Evolutionary conservation across 1,284 basidiomycete genomes (phyloP).

Genomic region (Pseudozyma sp.): DNA sequence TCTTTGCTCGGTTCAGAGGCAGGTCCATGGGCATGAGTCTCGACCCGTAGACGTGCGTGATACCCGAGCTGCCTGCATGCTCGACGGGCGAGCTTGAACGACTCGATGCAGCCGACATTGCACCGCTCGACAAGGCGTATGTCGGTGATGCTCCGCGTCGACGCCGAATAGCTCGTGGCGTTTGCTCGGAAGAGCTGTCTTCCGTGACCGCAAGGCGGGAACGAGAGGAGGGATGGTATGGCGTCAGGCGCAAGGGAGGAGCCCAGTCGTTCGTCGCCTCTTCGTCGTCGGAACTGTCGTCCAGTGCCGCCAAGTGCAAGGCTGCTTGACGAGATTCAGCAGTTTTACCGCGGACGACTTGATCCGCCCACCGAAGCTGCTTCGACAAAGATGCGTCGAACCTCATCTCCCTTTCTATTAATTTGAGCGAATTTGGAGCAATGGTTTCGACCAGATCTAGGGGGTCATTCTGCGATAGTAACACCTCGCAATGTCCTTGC

Average conservation of each 20-base stretch:
- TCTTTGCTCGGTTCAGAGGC: slow-evolving; percentile 1
- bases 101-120: background rate
- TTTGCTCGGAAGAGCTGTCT: background rate
- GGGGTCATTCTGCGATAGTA: background rate
- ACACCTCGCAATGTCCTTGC: background rate
- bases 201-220: background rate
- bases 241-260: slow-evolving; percentile 10
- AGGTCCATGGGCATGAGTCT: background rate
- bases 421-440: slow-evolving; percentile 10
- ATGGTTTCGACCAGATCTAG: slow-evolving; percentile 13
- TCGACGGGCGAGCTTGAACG: background rate
- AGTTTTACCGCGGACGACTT: background rate
- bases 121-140: background rate
- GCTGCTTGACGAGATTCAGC: background rate
- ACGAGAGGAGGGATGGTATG: slow-evolving; percentile 16
- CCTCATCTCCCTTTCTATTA: slow-evolving; percentile 25
- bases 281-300: background rate
- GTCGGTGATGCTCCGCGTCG: background rate
- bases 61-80: background rate
- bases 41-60: background rate
- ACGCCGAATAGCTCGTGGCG: slow-evolving; percentile 1
- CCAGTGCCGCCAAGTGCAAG: too few species aligned
- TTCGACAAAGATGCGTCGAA: slow-evolving; percentile 15
- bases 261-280: slow-evolving; percentile 3
- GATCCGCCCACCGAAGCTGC: slow-evolving; percentile 24